A percentile compares a stretch with the other conserved stretches of the same genome.
phyloP scores from a whole-genome alignment of 768 basidiomycete genomes.

The Lactarius vividus region DNA sequence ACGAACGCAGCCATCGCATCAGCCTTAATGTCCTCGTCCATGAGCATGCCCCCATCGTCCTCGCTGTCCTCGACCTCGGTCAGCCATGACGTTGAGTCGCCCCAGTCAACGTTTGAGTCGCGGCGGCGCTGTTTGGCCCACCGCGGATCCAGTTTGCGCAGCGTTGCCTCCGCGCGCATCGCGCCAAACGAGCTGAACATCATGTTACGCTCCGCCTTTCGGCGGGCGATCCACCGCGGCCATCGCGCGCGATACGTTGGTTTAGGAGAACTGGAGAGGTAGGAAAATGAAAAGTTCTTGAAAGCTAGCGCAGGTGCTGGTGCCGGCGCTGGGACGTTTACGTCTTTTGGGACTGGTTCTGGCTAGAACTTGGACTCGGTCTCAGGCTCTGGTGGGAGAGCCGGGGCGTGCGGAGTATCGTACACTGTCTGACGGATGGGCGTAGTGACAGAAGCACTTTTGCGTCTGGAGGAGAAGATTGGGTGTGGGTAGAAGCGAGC shows the following conservation, averaged over 20 bases:
- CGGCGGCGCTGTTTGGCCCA: slow-evolving; percentile 52
- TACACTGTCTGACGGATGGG: slow-evolving; percentile 46
- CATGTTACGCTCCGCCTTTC: slow-evolving; percentile 31
- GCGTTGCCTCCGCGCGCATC: slow-evolving; percentile 50
- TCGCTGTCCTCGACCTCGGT: slow-evolving; percentile 20
- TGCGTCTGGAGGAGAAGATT: not conserved
- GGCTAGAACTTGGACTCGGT: not conserved
- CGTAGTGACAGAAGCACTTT: slow-evolving; percentile 48
- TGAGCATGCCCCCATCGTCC: slow-evolving; percentile 38
- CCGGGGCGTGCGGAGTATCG: not conserved
- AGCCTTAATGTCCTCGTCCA: slow-evolving; percentile 53
- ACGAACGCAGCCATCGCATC: slow-evolving; percentile 55
- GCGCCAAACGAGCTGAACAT: slow-evolving; percentile 53
- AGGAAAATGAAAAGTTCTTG: no score
- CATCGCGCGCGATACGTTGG: no score
- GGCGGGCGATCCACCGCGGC: slow-evolving; percentile 19
- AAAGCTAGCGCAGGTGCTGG: no score
- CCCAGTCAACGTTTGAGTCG: slow-evolving; percentile 72
- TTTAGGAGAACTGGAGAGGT: no score
- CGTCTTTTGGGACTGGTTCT: not conserved
- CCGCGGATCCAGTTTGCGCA: slow-evolving; percentile 43
- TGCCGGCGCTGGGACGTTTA: no score
- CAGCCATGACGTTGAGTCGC: slow-evolving; percentile 34
- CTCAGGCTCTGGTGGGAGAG: not conserved
- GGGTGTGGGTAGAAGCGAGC: not conserved